Percentiles rank a stretch among this genome's conserved stretches.
Conservation (phyloP, 495 filamentous ascomycete species). For the Lophium mytilinum region DNA sequence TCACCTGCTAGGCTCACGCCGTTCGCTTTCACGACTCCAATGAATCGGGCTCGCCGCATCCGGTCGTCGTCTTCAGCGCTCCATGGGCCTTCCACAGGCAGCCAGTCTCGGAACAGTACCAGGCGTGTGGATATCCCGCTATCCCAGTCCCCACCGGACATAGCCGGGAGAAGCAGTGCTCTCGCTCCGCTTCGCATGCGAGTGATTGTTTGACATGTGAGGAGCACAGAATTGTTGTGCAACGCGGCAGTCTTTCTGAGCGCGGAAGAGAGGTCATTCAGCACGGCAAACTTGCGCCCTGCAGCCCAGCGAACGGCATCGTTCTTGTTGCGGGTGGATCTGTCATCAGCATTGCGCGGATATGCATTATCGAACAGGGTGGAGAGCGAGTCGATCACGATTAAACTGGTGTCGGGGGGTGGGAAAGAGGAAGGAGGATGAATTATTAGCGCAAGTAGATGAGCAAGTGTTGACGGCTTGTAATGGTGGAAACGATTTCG, state of each 20-base stretch:
- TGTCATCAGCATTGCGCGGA: slow-evolving; percentile 40
- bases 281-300: slow-evolving; percentile 53
- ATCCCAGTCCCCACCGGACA: slow-evolving; percentile 65
- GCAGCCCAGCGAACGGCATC: slow-evolving; percentile 47
- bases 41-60: slow-evolving; percentile 29
- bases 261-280: slow-evolving; percentile 46
- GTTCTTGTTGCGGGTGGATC: slow-evolving; percentile 34
- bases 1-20: slow-evolving; percentile 24
- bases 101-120: slow-evolving; percentile 63
- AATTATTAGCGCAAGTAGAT: slow-evolving; percentile 65
- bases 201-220: slow-evolving; percentile 65
- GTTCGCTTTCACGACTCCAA: slow-evolving; percentile 27
- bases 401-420: slow-evolving; percentile 48
- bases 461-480: slow-evolving; percentile 52
- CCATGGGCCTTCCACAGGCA: slow-evolving; percentile 20
- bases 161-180: slow-evolving; percentile 62
- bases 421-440: slow-evolving; percentile 54
- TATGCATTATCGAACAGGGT: slow-evolving; percentile 68
- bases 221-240: slow-evolving; percentile 49
- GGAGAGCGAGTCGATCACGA: slow-evolving; percentile 74
- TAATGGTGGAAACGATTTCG: slow-evolving; percentile 31
- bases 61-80: slow-evolving; percentile 12
- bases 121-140: slow-evolving; percentile 56
- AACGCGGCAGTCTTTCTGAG: slow-evolving; percentile 60
- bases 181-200: slow-evolving; percentile 47